phyloP scores from a whole-genome alignment of 106 monocot species.

The Ottelia alismoides region DNA sequence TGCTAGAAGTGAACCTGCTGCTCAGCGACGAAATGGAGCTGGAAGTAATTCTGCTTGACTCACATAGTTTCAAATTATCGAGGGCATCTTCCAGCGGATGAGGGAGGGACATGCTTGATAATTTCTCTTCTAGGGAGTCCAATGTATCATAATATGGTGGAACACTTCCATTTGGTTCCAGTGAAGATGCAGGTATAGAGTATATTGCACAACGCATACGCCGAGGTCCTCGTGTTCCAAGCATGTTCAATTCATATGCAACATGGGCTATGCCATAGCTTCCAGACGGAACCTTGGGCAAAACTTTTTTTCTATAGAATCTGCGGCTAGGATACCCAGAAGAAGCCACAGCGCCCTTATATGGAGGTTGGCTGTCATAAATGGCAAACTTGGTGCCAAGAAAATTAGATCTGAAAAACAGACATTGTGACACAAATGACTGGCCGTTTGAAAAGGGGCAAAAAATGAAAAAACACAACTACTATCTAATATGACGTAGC shows the following conservation, averaged over 20 bases:
- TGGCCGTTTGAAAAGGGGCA: too few relatives aligned
- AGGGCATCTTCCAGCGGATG: background rate
- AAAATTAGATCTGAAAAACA: conserved; percentile 13
- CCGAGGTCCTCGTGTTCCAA: conserved; percentile 11
- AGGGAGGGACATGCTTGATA: background rate
- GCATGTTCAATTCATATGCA: conserved; percentile 14
- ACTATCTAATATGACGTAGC: too few relatives aligned
- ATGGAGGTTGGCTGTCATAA: conserved; percentile 10
- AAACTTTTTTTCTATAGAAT: conserved; percentile 11
- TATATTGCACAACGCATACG: conserved; percentile 7
- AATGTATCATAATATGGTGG: background rate
- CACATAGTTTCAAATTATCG: background rate
- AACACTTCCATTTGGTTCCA: conserved; percentile 1
- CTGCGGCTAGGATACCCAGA: conserved; percentile 8
- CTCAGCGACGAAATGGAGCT: background rate
- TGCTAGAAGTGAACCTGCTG: too few relatives aligned
- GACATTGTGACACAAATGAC: too few relatives aligned
- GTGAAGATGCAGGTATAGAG: conserved; percentile 9
- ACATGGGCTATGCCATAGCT: conserved; percentile 12
- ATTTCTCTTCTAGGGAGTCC: background rate
- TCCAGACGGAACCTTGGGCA: conserved; percentile 8
- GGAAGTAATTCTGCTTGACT: background rate
- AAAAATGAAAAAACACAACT: too few relatives aligned
- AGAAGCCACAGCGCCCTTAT: background rate
- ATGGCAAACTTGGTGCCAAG: conserved; percentile 12